phyloP scores from a whole-genome alignment of 1,284 basidiomycete species.

The Trichosporon sp. region DNA sequence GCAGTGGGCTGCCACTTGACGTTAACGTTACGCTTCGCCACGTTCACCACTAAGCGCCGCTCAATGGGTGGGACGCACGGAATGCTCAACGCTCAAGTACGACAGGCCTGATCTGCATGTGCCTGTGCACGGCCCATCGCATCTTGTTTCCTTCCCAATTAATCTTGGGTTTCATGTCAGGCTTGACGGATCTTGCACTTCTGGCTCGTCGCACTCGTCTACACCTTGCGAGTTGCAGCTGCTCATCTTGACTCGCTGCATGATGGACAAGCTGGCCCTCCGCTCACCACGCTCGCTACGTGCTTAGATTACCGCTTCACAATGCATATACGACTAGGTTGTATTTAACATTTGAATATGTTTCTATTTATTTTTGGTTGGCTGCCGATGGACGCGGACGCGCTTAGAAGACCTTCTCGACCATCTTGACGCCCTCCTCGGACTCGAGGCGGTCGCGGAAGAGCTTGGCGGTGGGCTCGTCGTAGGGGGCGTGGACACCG shows the following conservation, averaged over 20 bases:
- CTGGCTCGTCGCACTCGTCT: too few species aligned
- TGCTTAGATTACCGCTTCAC: neutral
- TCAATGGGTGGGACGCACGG: neutral
- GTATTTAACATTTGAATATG: neutral
- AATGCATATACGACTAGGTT: neutral
- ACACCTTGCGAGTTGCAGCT: too few species aligned
- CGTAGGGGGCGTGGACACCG: slow-evolving; percentile 85
- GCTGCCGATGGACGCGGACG: too few species aligned
- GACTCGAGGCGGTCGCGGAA: slow-evolving; percentile 70
- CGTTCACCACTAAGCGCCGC: neutral
- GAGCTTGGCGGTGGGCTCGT: slow-evolving; percentile 71
- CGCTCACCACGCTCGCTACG: neutral
- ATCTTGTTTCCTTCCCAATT: too few species aligned
- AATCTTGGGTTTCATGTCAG: too few species aligned
- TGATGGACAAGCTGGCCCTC: neutral
- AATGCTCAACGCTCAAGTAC: neutral
- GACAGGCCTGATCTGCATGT: too few species aligned
- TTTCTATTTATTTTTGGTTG: neutral
- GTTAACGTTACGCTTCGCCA: neutral
- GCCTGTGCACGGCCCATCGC: too few species aligned
- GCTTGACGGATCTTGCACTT: too few species aligned
- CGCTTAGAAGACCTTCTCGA: slow-evolving; percentile 58
- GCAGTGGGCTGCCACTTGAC: neutral
- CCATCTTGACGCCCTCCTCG: slow-evolving; percentile 71
- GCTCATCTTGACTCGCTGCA: too few species aligned